A percentile compares a stretch with the other conserved stretches of the same genome.
Conservation (phyloP, 2,329 filamentous ascomycete species). For the Kalaharituber pfeilii region DNA sequence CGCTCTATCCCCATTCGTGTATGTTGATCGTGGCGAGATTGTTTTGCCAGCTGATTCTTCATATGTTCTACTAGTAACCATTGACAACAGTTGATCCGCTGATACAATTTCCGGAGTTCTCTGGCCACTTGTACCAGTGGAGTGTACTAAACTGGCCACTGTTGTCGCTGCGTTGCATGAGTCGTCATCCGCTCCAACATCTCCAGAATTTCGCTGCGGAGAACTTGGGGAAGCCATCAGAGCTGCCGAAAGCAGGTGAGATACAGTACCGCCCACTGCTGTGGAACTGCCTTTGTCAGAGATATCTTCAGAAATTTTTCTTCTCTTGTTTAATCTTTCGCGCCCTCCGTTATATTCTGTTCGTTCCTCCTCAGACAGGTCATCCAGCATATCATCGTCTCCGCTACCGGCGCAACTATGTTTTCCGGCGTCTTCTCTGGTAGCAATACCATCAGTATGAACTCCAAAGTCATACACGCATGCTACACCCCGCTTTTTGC, state of each 20-base stretch:
- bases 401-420: conserved; percentile 15
- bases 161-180: background rate
- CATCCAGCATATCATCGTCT: conserved; percentile 16
- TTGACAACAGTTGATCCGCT: conserved; percentile 16
- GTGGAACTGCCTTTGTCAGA: conserved; percentile 2
- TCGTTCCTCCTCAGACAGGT: conserved; percentile 11
- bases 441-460: conserved; percentile 6
- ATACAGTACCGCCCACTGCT: conserved; percentile 7
- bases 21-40: background rate
- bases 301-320: conserved; percentile 10
- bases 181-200: background rate
- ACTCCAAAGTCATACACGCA: conserved; percentile 22
- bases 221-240: conserved; percentile 7
- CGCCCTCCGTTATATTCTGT: conserved; percentile 4
- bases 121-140: background rate
- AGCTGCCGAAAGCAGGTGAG: conserved; percentile 16
- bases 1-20: background rate
- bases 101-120: conserved; percentile 12
- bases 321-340: conserved; percentile 10
- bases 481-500: conserved; percentile 20
- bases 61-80: conserved; percentile 10
- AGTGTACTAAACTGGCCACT: background rate
- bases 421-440: conserved; percentile 11
- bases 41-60: background rate
- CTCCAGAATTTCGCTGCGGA: background rate